Conservation (phyloP, 306 rosid genomes). For the Quercus glauca region DNA sequence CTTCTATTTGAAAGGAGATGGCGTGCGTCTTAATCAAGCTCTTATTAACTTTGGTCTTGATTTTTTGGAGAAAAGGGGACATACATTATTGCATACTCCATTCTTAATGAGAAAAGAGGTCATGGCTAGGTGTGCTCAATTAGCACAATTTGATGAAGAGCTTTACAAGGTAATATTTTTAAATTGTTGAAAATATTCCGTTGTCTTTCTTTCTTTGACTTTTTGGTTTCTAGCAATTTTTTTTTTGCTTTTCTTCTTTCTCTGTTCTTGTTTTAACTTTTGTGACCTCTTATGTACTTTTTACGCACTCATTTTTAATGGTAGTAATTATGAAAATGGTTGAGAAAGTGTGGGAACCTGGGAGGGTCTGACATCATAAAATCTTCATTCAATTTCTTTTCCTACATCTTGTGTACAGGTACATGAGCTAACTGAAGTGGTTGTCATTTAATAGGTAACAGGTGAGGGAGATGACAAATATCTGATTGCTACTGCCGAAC, state of each 20-base stretch:
- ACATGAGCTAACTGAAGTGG: neutral
- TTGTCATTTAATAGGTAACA: constrained; percentile 57
- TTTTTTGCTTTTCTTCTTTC: neutral
- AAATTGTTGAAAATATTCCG: constrained; percentile 6
- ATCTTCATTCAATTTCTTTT: neutral
- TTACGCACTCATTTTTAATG: neutral
- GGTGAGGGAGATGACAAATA: constrained; percentile 98
- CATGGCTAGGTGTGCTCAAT: constrained; percentile 93
- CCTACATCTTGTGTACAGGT: neutral
- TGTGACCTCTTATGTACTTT: neutral
- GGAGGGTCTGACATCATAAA: neutral
- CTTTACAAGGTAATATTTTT: constrained; percentile 68
- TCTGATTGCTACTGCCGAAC: constrained; percentile 96
- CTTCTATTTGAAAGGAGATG: constrained; percentile 85
- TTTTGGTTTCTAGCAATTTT: neutral
- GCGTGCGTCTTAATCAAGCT: constrained; percentile 94
- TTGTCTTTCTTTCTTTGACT: neutral
- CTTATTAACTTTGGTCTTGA: constrained; percentile 82
- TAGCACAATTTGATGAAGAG: constrained; percentile 97
- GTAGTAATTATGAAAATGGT: neutral
- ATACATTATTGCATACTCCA: constrained; percentile 74
- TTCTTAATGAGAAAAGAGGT: constrained; percentile 91
- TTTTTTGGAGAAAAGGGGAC: constrained; percentile 77
- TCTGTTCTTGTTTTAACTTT: neutral
- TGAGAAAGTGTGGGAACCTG: neutral